These are phyloP conservation scores for Hibiscus trionum DNA, from an alignment of 345 rosid genomes.

Conservation along the genomic window DNA sequence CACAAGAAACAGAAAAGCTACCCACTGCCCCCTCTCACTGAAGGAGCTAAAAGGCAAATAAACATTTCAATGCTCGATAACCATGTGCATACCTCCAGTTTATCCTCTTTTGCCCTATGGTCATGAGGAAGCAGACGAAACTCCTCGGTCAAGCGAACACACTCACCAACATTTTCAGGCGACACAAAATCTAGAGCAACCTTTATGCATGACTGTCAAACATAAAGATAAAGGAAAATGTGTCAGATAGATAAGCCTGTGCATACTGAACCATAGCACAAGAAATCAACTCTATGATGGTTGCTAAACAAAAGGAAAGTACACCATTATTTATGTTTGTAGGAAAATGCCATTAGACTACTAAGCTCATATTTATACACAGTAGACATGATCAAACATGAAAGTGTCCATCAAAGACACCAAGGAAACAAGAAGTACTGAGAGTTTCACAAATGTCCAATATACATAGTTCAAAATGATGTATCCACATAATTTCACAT, in stretches of 20 bases:
- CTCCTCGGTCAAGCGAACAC: slow-evolving; percentile 46
- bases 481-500: too few species aligned
- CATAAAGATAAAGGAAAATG: background rate
- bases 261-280: too few species aligned
- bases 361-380: too few species aligned
- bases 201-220: slow-evolving; percentile 39
- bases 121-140: slow-evolving; percentile 38
- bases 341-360: too few species aligned
- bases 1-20: background rate
- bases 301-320: too few species aligned
- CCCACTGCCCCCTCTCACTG: background rate
- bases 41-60: background rate
- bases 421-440: too few species aligned
- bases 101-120: slow-evolving; percentile 46
- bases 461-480: too few species aligned
- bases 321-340: too few species aligned
- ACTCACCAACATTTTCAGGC: slow-evolving; percentile 50
- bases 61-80: background rate
- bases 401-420: too few species aligned
- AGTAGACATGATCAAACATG: too few species aligned
- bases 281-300: too few species aligned
- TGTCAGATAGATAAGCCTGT: background rate
- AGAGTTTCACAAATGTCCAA: too few species aligned
- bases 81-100: slow-evolving; percentile 29
- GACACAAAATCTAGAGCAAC: slow-evolving; percentile 52